Conservation (phyloP, 2,329 filamentous ascomycete genomes). For the Exophiala phaeomuriformis region DNA sequence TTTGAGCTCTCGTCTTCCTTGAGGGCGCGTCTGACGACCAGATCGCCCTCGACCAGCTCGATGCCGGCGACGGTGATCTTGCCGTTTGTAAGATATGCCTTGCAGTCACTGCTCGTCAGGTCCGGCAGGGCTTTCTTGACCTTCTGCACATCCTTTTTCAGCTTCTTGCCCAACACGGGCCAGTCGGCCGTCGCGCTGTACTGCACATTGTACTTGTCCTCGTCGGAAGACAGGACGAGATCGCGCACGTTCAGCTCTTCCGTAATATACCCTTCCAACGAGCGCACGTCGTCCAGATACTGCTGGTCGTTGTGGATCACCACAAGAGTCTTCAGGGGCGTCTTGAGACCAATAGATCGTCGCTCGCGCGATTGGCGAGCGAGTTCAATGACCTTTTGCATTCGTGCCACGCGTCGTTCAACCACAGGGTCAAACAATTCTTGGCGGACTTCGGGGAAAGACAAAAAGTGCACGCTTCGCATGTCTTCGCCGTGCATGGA, state of each 20-base stretch:
- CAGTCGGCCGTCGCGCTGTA: conserved; percentile 88
- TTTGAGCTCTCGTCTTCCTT: conserved; percentile 64
- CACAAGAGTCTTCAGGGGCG: conserved; percentile 78
- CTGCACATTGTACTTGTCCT: conserved; percentile 84
- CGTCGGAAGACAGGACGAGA: conserved; percentile 74
- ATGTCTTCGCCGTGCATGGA: conserved; percentile 62
- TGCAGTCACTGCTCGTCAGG: conserved; percentile 72
- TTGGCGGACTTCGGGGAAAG: conserved; percentile 79
- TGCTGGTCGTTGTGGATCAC: conserved; percentile 77
- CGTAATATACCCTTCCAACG: conserved; percentile 76
- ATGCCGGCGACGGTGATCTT: conserved; percentile 81
- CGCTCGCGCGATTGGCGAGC: conserved; percentile 80
- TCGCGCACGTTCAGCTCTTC: conserved; percentile 90
- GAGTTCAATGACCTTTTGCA: conserved; percentile 94
- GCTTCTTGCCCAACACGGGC: conserved; percentile 90
- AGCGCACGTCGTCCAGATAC: conserved; percentile 80
- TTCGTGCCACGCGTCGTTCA: conserved; percentile 76
- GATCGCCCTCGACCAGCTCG: conserved; percentile 69
- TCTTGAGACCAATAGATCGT: conserved; percentile 77
- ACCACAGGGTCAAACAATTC: conserved; percentile 82
- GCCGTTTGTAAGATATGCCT: conserved; percentile 65
- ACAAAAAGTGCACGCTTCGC: conserved; percentile 84
- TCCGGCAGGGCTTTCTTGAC: conserved; percentile 84
- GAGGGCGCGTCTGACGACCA: conserved; percentile 72
- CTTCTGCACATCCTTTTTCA: conserved; percentile 87